A percentile compares a stretch with the other conserved stretches of the same genome.
These are phyloP conservation scores for Nicotiana obtusifolia DNA, from an alignment of 257 asterid species.

Conservation along the genomic window DNA sequence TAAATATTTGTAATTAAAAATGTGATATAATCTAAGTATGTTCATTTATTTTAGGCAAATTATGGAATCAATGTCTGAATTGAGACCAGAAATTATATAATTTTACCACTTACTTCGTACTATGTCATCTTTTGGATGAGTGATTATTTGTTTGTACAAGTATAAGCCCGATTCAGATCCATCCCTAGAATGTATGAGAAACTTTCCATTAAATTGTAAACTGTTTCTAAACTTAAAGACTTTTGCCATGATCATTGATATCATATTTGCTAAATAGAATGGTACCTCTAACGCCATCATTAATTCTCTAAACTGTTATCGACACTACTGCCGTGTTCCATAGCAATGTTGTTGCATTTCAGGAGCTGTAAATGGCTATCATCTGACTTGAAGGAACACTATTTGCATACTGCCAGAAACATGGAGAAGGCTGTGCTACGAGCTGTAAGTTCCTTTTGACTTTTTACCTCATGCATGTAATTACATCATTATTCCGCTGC, in stretches of 20 bases:
- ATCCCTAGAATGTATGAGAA: background rate
- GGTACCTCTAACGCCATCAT: background rate
- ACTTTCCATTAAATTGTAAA: background rate
- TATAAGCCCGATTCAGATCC: background rate
- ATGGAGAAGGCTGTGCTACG: conserved; percentile 63
- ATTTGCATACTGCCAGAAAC: conserved; percentile 42
- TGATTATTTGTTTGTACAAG: background rate
- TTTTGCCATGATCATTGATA: background rate
- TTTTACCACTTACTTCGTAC: background rate
- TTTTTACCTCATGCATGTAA: conserved; percentile 9
- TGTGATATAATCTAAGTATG: background rate
- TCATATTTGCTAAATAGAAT: background rate
- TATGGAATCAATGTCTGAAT: background rate
- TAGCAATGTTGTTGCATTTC: conserved; percentile 25
- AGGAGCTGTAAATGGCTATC: conserved; percentile 73
- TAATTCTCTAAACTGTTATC: conserved; percentile 6
- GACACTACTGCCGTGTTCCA: background rate
- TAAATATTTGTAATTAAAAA: background rate
- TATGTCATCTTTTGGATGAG: background rate
- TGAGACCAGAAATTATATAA: background rate
- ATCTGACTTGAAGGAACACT: conserved; percentile 55
- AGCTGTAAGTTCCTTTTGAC: conserved; percentile 51
- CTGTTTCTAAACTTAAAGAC: background rate
- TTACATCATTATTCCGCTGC: conserved; percentile 6
- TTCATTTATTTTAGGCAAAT: background rate